These are phyloP conservation scores for Cucurbita pepo DNA, from an alignment of 306 rosid species.

Conservation along the genomic window DNA sequence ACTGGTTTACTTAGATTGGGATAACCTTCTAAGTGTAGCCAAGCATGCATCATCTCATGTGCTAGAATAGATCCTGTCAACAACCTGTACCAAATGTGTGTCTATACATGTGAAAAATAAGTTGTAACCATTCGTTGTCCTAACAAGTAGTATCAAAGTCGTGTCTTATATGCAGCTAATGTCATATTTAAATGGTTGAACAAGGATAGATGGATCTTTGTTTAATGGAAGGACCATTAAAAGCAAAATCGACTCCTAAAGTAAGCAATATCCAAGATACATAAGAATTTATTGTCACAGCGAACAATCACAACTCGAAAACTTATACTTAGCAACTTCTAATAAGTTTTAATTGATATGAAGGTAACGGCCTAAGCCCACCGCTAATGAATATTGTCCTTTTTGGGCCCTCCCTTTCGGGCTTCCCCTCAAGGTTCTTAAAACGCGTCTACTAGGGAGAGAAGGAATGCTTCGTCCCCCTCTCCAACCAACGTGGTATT, in stretches of 20 bases:
- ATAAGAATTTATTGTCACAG: background rate
- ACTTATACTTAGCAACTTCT: background rate
- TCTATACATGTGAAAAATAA: background rate
- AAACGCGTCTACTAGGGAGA: too few relatives aligned
- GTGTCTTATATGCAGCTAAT: background rate
- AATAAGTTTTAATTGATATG: too few relatives aligned
- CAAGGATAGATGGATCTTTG: background rate
- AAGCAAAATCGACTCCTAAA: too few relatives aligned
- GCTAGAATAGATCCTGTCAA: slow-evolving; percentile 91
- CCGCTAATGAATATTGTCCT: too few relatives aligned
- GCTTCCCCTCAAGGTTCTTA: too few relatives aligned
- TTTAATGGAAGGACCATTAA: background rate
- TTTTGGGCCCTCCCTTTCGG: too few relatives aligned
- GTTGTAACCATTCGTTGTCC: slow-evolving; percentile 33
- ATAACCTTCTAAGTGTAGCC: slow-evolving; percentile 89
- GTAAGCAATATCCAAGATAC: background rate
- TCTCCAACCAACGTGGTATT: too few relatives aligned
- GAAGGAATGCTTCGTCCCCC: too few relatives aligned
- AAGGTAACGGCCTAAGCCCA: too few relatives aligned
- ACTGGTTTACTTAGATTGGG: slow-evolving; percentile 67
- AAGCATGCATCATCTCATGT: slow-evolving; percentile 99
- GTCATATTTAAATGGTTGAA: background rate
- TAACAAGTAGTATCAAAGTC: background rate
- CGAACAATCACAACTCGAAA: background rate
- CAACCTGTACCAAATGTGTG: slow-evolving; percentile 27